Evolutionary conservation across 2,329 filamentous ascomycete species (phyloP), one percentile per base, ranked within the genome.

Genomic region (Dactylonectria estremocensis): DNA sequence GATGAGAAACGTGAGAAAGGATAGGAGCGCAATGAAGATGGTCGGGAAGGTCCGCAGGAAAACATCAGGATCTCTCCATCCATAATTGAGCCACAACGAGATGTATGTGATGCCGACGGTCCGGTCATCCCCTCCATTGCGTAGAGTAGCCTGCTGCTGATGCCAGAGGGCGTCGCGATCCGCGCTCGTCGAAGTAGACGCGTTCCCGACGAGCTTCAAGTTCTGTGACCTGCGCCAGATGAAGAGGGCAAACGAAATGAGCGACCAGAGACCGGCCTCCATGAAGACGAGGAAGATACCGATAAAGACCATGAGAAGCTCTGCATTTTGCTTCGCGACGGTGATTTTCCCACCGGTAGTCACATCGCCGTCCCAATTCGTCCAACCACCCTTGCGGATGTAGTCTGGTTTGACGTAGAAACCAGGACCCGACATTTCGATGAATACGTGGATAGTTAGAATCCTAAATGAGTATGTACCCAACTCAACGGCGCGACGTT

Each of bases 351-450:
- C 49, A 33, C 57, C 57, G 7, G 46, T 60, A 24, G 35, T 60
- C 7, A 22, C 8, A 24, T 55, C 37, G 40, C 50, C 59, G n/a
- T 61, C 24, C 59, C 59, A 61, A 18, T 61, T 61, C 7, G 59
- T 61, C 59, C 49, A 61, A 16, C 49, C 40, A 18, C 59, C 59
- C 14, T 35, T 33, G 24, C 54, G n/a, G 49, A 61, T 61, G 59
- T 54, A 31, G 31, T 53, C 37, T 5, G 49, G 49, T 3, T 43
- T 20, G 24, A 61, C 16, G n/a, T 43, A 61, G n/a, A 61, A 54
- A 35, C 53, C 58, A 16, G 48, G 48, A 22, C 40, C 55, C 40
- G 50, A 62, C 59, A 61, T 61, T 8, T n/a, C 16, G 59, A 48
- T 18, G 37, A n/a, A n/a, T 28, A 20, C 8, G 13, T 31, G 18